A percentile compares a stretch with the other conserved stretches of the same genome.
These are phyloP conservation scores for Striga hermonthica DNA, from an alignment of 305 asterid genomes.

Conservation along the genomic window DNA sequence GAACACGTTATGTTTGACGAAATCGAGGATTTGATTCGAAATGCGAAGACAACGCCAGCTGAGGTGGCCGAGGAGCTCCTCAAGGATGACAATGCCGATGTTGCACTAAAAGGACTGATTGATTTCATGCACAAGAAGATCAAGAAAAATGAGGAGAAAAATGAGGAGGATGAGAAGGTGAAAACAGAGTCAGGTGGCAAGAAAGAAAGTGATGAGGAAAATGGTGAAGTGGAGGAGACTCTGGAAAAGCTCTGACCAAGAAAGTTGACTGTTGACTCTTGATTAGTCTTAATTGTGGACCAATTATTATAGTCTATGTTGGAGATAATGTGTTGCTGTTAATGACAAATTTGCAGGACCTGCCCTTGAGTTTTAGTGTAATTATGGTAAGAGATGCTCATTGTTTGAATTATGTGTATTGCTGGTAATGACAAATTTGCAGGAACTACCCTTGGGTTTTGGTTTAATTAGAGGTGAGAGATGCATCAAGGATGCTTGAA, in stretches of 20 bases:
- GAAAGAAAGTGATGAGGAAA: conserved; percentile 9
- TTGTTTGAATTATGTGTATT: too few species aligned
- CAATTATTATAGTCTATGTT: too few species aligned
- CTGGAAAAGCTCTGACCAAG: background rate
- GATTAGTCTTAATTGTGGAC: too few species aligned
- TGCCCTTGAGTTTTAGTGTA: too few species aligned
- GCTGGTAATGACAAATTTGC: too few species aligned
- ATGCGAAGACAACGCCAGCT: conserved; percentile 48
- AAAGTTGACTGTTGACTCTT: background rate
- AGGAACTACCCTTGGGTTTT: too few species aligned
- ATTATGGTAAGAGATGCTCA: too few species aligned
- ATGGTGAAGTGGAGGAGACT: conserved; percentile 15
- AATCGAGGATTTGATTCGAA: conserved; percentile 40
- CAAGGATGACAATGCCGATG: conserved; percentile 36
- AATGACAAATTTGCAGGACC: too few species aligned
- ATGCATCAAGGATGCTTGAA: too few species aligned
- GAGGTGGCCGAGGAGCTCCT: conserved; percentile 70
- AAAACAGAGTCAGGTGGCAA: conserved; percentile 23
- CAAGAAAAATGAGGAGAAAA: conserved; percentile 28
- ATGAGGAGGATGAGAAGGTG: conserved; percentile 33
- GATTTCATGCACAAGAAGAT: conserved; percentile 42
- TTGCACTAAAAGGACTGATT: conserved; percentile 42
- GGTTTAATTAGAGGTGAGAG: too few species aligned
- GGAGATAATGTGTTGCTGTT: too few species aligned
- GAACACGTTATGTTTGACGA: conserved; percentile 33